Evolutionary conservation across 768 basidiomycete species (phyloP).

Genomic region (Amanita phalloides): DNA sequence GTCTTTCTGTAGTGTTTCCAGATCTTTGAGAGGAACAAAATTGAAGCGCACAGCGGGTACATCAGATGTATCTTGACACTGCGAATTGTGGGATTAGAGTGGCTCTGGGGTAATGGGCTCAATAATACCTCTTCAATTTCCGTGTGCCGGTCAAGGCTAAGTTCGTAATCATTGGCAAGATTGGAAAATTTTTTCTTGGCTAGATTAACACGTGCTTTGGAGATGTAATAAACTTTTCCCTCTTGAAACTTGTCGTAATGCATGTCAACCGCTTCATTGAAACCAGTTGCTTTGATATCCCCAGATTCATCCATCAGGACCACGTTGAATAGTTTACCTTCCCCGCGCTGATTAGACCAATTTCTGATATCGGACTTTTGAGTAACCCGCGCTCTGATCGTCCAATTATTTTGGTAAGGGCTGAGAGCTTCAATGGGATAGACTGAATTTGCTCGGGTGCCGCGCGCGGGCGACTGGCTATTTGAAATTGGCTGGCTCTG

Average conservation of each 20-base stretch:
- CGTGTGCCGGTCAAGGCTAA: constrained; percentile 74
- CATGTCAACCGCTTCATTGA: constrained; percentile 77
- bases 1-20: constrained; percentile 66
- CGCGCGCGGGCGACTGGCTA: constrained; percentile 13
- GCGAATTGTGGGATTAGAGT: neutral
- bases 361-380: constrained; percentile 81
- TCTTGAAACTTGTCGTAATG: constrained; percentile 82
- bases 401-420: constrained; percentile 98
- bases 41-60: constrained; percentile 80
- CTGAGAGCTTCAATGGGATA: constrained; percentile 90
- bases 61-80: constrained; percentile 74
- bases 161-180: constrained; percentile 86
- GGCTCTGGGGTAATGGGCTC: neutral
- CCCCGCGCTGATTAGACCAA: constrained; percentile 86
- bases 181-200: constrained; percentile 97
- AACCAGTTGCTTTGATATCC: constrained; percentile 84
- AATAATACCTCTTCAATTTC: constrained; percentile 70
- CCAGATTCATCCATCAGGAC: constrained; percentile 94
- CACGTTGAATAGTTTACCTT: constrained; percentile 90
- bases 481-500: constrained; percentile 4
- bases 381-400: constrained; percentile 89
- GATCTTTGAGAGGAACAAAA: constrained; percentile 54
- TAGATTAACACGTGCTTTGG: constrained; percentile 84
- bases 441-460: constrained; percentile 22
- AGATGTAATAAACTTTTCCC: constrained; percentile 87